A percentile compares a stretch with the other conserved stretches of the same genome.
Conservation (phyloP, 305 asterid genomes). For the Andrographis paniculata region DNA sequence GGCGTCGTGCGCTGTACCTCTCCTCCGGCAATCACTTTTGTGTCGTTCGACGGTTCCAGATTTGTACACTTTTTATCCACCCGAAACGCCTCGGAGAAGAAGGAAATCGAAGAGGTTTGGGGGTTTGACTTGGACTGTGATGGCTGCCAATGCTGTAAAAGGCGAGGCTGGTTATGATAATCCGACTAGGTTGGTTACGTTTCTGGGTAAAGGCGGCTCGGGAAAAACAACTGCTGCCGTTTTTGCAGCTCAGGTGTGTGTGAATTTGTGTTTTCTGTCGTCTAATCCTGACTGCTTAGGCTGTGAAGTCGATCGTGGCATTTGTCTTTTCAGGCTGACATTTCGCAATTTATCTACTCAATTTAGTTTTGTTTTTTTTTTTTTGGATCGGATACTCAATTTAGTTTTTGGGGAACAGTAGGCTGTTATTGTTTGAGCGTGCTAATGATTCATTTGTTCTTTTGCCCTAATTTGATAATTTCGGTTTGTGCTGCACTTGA, state of each 20-base stretch:
- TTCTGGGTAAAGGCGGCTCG: conserved; percentile 92
- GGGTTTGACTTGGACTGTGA: conserved; percentile 23
- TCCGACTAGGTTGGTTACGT: conserved; percentile 65
- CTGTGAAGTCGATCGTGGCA: not conserved
- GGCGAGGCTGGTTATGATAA: conserved; percentile 23
- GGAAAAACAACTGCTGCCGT: conserved; percentile 87
- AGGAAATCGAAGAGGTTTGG: conserved; percentile 23
- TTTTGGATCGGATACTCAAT: no score
- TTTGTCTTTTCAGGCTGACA: no score
- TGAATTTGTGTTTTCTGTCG: not conserved
- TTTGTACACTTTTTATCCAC: conserved; percentile 22
- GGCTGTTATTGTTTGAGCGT: no score
- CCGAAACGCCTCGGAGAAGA: conserved; percentile 12
- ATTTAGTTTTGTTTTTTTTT: not conserved
- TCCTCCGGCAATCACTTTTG: conserved; percentile 18
- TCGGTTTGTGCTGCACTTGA: not conserved
- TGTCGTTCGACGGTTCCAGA: conserved; percentile 10
- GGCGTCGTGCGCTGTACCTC: conserved; percentile 26
- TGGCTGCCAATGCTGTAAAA: conserved; percentile 32
- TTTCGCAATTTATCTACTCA: no score
- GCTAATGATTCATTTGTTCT: not conserved
- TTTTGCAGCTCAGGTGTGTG: conserved; percentile 81
- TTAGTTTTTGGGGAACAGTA: no score
- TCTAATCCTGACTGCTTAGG: conserved; percentile 5
- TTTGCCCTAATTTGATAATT: not conserved